Percentiles rank a stretch among this genome's conserved stretches.
Evolutionary conservation across 176 grass and related monocot species (phyloP).

Genomic region (Cocos nucifera): DNA sequence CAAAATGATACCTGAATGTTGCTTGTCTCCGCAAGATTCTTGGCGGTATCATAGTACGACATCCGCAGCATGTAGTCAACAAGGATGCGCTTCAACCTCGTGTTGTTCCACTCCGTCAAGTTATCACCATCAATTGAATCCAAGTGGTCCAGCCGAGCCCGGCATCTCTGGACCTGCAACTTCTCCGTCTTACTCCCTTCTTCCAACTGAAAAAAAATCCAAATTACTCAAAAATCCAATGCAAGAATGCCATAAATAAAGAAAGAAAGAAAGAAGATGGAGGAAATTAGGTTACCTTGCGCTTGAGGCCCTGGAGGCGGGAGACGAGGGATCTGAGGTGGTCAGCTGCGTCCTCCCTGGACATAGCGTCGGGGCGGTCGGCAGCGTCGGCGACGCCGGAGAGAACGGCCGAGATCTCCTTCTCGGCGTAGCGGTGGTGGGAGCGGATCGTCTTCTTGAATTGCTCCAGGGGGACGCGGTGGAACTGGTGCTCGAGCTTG

Average conservation of each 20-base stretch:
- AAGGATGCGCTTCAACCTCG: constrained; percentile 63
- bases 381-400: constrained; percentile 32
- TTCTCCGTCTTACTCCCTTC: constrained; percentile 47
- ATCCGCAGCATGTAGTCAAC: constrained; percentile 99
- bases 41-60: constrained; percentile 75
- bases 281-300: constrained; percentile 33
- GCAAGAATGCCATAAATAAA: constrained; percentile 5
- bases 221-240: background rate
- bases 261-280: background rate
- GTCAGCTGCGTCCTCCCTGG: constrained; percentile 26
- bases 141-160: constrained; percentile 65
- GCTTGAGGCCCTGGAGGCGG: constrained; percentile 91
- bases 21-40: constrained; percentile 37
- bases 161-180: constrained; percentile 69
- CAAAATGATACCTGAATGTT: constrained; percentile 58
- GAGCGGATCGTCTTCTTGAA: constrained; percentile 60
- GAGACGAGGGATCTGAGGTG: constrained; percentile 79
- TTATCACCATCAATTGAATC: constrained; percentile 31
- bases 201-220: constrained; percentile 28
- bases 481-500: constrained; percentile 76
- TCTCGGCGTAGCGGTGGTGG: constrained; percentile 64
- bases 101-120: constrained; percentile 43
- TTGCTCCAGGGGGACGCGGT: constrained; percentile 76
- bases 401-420: constrained; percentile 67
- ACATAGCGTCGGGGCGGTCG: background rate